Evolutionary conservation across 257 asterid genomes (phyloP).

Genomic region (Solanum raphanifolium): DNA sequence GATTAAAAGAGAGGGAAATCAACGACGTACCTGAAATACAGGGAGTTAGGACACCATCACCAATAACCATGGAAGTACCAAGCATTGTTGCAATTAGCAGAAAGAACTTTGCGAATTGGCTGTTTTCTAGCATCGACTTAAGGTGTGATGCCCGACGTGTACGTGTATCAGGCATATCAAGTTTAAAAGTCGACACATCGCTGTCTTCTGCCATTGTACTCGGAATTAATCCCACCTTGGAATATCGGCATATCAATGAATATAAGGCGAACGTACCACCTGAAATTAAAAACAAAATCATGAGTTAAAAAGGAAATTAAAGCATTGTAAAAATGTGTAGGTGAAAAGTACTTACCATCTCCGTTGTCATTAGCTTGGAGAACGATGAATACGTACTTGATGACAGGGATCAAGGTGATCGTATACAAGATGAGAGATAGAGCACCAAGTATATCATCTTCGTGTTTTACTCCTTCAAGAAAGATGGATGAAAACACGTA

Average conservation of each 20-base stretch:
- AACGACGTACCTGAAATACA: slow-evolving; percentile 46
- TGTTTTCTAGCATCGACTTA: slow-evolving; percentile 28
- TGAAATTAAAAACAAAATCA: neutral
- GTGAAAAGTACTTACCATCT: slow-evolving; percentile 11
- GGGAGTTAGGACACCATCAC: slow-evolving; percentile 78
- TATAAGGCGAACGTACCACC: slow-evolving; percentile 78
- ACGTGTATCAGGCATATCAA: slow-evolving; percentile 22
- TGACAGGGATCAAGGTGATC: slow-evolving; percentile 15
- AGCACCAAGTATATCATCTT: slow-evolving; percentile 20
- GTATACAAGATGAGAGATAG: slow-evolving; percentile 21
- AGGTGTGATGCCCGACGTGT: slow-evolving; percentile 23
- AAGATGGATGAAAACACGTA: neutral
- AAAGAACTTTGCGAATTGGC: slow-evolving; percentile 18
- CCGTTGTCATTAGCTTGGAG: slow-evolving; percentile 28
- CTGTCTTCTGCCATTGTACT: slow-evolving; percentile 38
- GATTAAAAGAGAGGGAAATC: neutral
- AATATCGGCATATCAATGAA: slow-evolving; percentile 53
- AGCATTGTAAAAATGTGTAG: neutral
- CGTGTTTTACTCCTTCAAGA: neutral
- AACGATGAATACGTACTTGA: slow-evolving; percentile 24
- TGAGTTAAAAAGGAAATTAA: neutral
- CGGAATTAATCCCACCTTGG: slow-evolving; percentile 47
- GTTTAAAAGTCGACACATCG: slow-evolving; percentile 32
- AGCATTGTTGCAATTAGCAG: slow-evolving; percentile 47
- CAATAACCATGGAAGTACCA: slow-evolving; percentile 84